Conservation (phyloP, 371 early-diverging fungal species). For the Apophysomyces ossiformis region DNA sequence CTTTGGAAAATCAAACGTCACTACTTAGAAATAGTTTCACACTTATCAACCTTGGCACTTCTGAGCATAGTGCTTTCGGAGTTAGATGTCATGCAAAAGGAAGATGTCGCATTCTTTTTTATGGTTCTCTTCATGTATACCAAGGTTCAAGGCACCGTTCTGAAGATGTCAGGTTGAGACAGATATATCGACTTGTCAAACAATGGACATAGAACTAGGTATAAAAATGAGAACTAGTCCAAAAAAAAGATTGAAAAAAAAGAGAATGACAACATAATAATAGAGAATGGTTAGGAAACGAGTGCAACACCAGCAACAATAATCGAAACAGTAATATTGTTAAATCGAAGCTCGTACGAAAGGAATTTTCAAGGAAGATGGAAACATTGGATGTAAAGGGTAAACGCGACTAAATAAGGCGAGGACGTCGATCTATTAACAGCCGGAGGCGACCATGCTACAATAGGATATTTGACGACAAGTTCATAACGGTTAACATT, state of each 20-base stretch:
- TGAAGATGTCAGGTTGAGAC: constrained; percentile 4
- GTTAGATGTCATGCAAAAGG: neutral
- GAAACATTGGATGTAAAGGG: neutral
- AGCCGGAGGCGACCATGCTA: neutral
- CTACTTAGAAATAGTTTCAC: no score
- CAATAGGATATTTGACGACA: neutral
- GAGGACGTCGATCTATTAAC: neutral
- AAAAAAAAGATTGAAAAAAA: neutral
- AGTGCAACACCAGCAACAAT: neutral
- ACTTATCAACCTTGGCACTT: neutral
- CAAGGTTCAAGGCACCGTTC: neutral
- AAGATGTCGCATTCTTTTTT: neutral
- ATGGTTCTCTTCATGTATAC: neutral
- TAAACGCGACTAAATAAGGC: neutral
- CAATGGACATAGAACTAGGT: neutral
- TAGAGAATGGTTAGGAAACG: neutral
- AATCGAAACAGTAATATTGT: neutral
- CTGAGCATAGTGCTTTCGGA: neutral
- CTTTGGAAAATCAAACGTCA: no score
- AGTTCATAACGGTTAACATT: neutral
- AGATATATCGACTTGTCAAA: neutral
- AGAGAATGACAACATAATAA: neutral
- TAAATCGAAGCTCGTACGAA: neutral
- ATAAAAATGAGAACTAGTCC: neutral
- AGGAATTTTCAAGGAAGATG: neutral